Conservation (phyloP, 805 yeast species). For the Schwanniomyces pseudopolymorphus region DNA sequence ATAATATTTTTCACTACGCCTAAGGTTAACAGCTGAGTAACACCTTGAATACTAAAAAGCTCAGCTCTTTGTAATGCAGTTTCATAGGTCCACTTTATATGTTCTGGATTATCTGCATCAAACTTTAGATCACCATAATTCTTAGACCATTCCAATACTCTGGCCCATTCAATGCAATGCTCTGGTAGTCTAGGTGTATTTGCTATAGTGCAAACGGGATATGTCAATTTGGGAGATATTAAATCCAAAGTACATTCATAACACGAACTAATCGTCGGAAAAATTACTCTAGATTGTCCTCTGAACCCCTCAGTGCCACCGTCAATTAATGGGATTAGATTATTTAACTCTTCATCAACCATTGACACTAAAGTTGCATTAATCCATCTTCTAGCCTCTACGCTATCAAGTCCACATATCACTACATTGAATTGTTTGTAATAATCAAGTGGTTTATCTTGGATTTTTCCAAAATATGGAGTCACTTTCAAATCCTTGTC, state of each 20-base stretch:
- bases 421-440: slow-evolving; percentile 69
- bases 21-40: slow-evolving; percentile 66
- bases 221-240: slow-evolving; percentile 61
- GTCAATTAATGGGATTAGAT: slow-evolving; percentile 60
- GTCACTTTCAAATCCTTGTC: slow-evolving; percentile 41
- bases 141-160: slow-evolving; percentile 70
- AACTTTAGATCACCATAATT: slow-evolving; percentile 45
- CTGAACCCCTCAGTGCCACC: slow-evolving; percentile 96
- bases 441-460: slow-evolving; percentile 56
- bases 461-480: slow-evolving; percentile 64
- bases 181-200: slow-evolving; percentile 93
- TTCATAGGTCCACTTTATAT: slow-evolving; percentile 62
- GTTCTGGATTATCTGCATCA: slow-evolving; percentile 68
- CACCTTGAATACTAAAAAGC: slow-evolving; percentile 69
- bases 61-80: slow-evolving; percentile 59
- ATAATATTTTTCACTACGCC: slow-evolving; percentile 91
- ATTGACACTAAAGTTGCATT: slow-evolving; percentile 65
- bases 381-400: slow-evolving; percentile 90
- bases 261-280: slow-evolving; percentile 85
- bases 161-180: slow-evolving; percentile 92
- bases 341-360: slow-evolving; percentile 47
- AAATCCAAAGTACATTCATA: slow-evolving; percentile 88
- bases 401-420: slow-evolving; percentile 84
- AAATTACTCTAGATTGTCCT: slow-evolving; percentile 85
- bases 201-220: slow-evolving; percentile 92